Evolutionary conservation across 2,329 filamentous ascomycete species (phyloP).

Genomic region (Curvularia sp.): DNA sequence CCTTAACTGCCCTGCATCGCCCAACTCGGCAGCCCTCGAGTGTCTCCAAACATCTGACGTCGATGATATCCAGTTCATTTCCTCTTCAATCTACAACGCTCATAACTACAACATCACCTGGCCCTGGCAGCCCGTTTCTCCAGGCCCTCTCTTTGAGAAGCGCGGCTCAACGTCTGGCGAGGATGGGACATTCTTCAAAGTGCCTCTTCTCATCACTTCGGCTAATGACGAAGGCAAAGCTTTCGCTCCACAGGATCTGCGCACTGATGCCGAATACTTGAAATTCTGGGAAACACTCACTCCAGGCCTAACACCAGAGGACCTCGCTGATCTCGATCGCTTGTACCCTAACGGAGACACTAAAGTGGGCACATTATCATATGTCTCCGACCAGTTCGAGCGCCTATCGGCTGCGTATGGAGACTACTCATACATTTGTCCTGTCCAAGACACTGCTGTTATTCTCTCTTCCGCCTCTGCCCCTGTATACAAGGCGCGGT

Average conservation of each 20-base stretch:
- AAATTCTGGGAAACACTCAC: constrained; percentile 38
- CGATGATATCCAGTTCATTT: constrained; percentile 49
- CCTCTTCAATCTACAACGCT: constrained; percentile 49
- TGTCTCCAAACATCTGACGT: constrained; percentile 53
- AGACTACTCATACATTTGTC: constrained; percentile 48
- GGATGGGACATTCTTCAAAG: constrained; percentile 46
- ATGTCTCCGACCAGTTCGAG: constrained; percentile 54
- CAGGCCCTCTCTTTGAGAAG: constrained; percentile 57
- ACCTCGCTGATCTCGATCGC: constrained; percentile 39
- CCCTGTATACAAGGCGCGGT: constrained; percentile 46
- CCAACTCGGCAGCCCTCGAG: constrained; percentile 40
- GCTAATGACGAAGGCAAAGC: constrained; percentile 47
- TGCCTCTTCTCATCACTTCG: constrained; percentile 46
- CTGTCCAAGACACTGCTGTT: constrained; percentile 43
- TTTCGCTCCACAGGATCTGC: constrained; percentile 43
- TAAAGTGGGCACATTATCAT: constrained; percentile 35
- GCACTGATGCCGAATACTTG: constrained; percentile 48
- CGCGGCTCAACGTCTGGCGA: constrained; percentile 51
- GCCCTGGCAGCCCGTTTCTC: constrained; percentile 59
- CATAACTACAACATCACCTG: constrained; percentile 54
- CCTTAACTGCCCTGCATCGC: constrained; percentile 35
- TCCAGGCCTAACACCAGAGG: constrained; percentile 38
- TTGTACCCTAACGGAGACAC: constrained; percentile 39
- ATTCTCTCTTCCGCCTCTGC: constrained; percentile 30
- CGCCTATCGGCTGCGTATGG: constrained; percentile 54